Evolutionary conservation across 768 basidiomycete genomes (phyloP).

Genomic region (Collybia sordida): DNA sequence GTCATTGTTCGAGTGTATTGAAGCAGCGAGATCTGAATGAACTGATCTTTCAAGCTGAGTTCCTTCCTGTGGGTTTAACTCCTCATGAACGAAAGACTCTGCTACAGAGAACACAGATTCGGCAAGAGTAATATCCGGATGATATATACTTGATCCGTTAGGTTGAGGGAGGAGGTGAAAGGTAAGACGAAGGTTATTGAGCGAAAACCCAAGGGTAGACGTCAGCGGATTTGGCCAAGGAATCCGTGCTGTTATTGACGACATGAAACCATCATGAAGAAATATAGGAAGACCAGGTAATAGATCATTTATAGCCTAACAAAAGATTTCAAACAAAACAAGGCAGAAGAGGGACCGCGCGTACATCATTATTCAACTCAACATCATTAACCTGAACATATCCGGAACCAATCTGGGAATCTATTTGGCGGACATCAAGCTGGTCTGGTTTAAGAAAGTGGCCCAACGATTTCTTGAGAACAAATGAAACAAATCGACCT

Average conservation of each 20-base stretch:
- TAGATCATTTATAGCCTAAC: constrained; percentile 77
- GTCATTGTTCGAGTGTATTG: constrained; percentile 30
- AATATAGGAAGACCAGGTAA: constrained; percentile 64
- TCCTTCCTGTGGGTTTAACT: constrained; percentile 72
- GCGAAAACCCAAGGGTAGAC: constrained; percentile 66
- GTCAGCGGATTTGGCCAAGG: constrained; percentile 86
- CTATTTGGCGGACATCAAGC: constrained; percentile 82
- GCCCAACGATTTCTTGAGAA: constrained; percentile 80
- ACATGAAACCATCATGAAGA: constrained; percentile 71
- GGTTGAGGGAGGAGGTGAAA: constrained; percentile 45
- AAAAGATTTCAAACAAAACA: constrained; percentile 11
- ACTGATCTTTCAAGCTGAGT: constrained; percentile 70
- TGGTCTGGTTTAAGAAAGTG: constrained; percentile 88
- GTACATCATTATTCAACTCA: constrained; percentile 72
- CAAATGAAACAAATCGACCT: constrained; percentile 85
- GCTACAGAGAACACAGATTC: constrained; percentile 75
- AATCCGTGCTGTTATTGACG: constrained; percentile 73
- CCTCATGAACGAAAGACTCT: constrained; percentile 81
- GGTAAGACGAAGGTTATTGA: constrained; percentile 68
- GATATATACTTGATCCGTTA: constrained; percentile 14
- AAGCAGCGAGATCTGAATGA: constrained; percentile 38
- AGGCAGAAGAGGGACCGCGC: constrained; percentile 19
- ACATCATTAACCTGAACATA: constrained; percentile 84
- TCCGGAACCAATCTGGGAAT: constrained; percentile 91
- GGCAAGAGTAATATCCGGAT: constrained; percentile 47